Percentiles rank a stretch among this genome's conserved stretches.
Conservation (phyloP, 345 rosid genomes). For the Turnera subulata region DNA sequence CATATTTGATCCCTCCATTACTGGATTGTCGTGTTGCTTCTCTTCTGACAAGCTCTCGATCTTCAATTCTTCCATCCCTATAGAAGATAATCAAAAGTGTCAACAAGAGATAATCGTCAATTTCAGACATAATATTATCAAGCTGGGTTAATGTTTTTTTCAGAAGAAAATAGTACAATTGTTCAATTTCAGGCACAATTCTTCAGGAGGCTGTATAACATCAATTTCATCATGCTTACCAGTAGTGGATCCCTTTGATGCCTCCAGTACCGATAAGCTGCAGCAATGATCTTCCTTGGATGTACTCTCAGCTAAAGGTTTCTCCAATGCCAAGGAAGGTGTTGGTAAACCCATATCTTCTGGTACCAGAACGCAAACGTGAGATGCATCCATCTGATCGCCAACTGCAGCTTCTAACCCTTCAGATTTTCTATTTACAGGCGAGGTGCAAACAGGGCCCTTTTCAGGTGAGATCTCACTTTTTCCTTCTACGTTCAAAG, state of each 20-base stretch:
- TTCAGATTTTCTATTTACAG: background rate
- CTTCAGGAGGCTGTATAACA: background rate
- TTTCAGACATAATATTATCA: no score
- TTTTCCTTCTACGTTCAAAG: slow-evolving; percentile 10
- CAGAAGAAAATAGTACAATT: background rate
- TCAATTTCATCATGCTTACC: background rate
- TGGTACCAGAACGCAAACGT: background rate
- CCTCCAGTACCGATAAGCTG: background rate
- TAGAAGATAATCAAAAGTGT: background rate
- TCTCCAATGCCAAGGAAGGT: background rate
- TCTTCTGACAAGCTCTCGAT: slow-evolving; percentile 1
- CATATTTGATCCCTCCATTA: slow-evolving; percentile 5
- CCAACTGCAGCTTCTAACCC: background rate
- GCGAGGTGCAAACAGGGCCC: slow-evolving; percentile 6
- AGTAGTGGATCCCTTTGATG: background rate
- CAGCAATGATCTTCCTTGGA: background rate
- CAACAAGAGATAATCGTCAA: no score
- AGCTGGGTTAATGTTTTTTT: background rate
- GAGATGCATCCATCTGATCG: slow-evolving; percentile 1
- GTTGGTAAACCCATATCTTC: background rate
- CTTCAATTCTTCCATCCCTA: slow-evolving; percentile 4
- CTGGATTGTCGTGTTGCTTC: background rate
- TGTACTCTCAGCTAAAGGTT: background rate
- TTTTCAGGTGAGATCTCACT: slow-evolving; percentile 5
- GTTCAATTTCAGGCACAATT: background rate